Evolutionary conservation across 805 yeast species (phyloP).

Genomic region (Suhomyces faveliae): DNA sequence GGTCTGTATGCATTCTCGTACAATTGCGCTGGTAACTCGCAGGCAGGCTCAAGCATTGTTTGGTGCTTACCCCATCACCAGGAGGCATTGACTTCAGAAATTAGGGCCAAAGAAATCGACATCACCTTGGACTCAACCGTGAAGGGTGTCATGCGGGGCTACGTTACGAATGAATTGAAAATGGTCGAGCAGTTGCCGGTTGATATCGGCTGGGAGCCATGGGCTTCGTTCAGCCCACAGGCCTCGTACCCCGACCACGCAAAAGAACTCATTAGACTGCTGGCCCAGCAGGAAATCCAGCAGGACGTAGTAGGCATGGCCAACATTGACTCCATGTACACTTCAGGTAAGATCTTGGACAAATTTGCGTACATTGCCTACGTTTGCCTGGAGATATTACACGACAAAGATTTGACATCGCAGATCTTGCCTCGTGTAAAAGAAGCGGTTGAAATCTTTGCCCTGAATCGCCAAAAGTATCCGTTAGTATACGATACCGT

Average conservation of each 20-base stretch:
- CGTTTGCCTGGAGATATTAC: slow-evolving; percentile 63
- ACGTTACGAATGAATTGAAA: slow-evolving; percentile 35
- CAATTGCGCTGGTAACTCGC: slow-evolving; percentile 23
- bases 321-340: slow-evolving; percentile 83
- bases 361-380: slow-evolving; percentile 87
- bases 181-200: slow-evolving; percentile 45
- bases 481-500: slow-evolving; percentile 78
- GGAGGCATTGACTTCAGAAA: slow-evolving; percentile 31
- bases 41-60: slow-evolving; percentile 32
- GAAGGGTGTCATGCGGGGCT: slow-evolving; percentile 49
- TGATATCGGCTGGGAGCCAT: slow-evolving; percentile 50
- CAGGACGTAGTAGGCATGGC: slow-evolving; percentile 57
- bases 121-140: slow-evolving; percentile 48
- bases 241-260: slow-evolving; percentile 28
- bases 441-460: slow-evolving; percentile 66
- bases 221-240: slow-evolving; percentile 45
- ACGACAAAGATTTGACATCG: slow-evolving; percentile 52
- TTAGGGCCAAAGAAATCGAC: slow-evolving; percentile 27
- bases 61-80: slow-evolving; percentile 56
- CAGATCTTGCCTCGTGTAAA: slow-evolving; percentile 58
- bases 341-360: slow-evolving; percentile 83
- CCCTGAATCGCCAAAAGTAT: slow-evolving; percentile 61
- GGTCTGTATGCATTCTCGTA: slow-evolving; percentile 32
- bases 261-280: slow-evolving; percentile 37
- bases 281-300: slow-evolving; percentile 52